Base-by-base conservation (phyloP, 2,329 filamentous ascomycete species). In the Fonsecaea pugnacius region DNA sequence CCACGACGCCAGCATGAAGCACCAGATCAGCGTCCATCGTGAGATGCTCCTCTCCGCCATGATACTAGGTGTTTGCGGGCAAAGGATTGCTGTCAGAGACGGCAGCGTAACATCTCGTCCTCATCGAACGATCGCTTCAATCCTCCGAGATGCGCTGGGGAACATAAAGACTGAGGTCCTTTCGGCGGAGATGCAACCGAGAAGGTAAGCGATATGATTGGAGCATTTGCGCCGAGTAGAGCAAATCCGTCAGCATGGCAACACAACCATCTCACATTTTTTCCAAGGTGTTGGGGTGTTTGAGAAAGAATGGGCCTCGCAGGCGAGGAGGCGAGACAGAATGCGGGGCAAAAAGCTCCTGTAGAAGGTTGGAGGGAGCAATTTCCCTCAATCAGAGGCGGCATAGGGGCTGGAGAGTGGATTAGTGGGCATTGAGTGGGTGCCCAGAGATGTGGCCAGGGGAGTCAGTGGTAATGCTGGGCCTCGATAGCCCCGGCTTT, bases 311-410 rank as follows among this genome's bases (percentile, higher is more conserved):
- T 35, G 51, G 27, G 48, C 48, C 14, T 52, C 30, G 10, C 21
- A 46, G 55, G 40, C 56, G 46, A 48, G 56, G 24, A 52, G 36
- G 43, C 43, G 43, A 48, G 43, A 24, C 18, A 59, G 40, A 59
- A 59, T 59, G 57, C 57, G 57, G 57, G 36, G 57, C 38, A 46
- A 18, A 9, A 21, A 30, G 57, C 46, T 50, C 36, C 30, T 51
- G 43, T 27, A 35, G 43, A 58, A 27, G 30, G 16, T 51, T 50
- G n/a, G 43, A 43, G 38, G 57, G 33, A 50, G 43, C 9, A 48
- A 12, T 7, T 48, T 48, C n/a, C 35, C 33, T 59, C 57, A 59
- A 59, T 51, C 46, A 59, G 32, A 58, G 40, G 40, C 54, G 54
- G 38, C 38, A n/a, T 43, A 2, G 16, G 12, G 38, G 38, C 9